Evolutionary conservation across 2,329 filamentous ascomycete genomes (phyloP).

Genomic region (Colletotrichum brevisporum): DNA sequence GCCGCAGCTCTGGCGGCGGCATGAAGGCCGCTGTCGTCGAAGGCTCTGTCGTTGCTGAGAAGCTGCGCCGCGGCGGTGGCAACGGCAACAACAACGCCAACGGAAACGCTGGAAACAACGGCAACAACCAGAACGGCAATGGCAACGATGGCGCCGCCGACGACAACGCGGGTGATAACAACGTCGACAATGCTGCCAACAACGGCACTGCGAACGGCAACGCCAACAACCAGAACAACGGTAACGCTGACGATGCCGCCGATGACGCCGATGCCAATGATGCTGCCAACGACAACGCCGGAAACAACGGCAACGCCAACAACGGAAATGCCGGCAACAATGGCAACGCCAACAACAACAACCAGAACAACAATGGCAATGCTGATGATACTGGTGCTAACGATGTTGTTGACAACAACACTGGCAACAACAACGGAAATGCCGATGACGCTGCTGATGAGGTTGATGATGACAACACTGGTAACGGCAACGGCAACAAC

Average conservation of each 20-base stretch:
- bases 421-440: background rate
- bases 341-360: slow-evolving; percentile 21
- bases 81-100: slow-evolving; percentile 37
- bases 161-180: background rate
- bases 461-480: slow-evolving; percentile 49
- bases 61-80: background rate
- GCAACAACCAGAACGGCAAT: slow-evolving; percentile 4
- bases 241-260: background rate
- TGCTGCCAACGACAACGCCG: slow-evolving; percentile 31
- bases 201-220: background rate
- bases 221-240: background rate
- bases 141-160: background rate
- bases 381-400: background rate
- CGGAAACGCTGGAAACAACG: background rate
- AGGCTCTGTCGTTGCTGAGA: slow-evolving; percentile 47
- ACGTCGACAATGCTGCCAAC: background rate
- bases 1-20: background rate
- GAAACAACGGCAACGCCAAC: background rate
- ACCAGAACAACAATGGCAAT: background rate
- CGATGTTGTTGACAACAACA: background rate
- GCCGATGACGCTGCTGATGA: background rate
- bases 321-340: background rate
- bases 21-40: slow-evolving; percentile 53
- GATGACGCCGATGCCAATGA: slow-evolving; percentile 50
- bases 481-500: slow-evolving; percentile 46